Percentiles rank a stretch among this genome's conserved stretches.
These are phyloP conservation scores for Pittosporum tobira DNA, from an alignment of 129 eudicot species.

Conservation along the genomic window DNA sequence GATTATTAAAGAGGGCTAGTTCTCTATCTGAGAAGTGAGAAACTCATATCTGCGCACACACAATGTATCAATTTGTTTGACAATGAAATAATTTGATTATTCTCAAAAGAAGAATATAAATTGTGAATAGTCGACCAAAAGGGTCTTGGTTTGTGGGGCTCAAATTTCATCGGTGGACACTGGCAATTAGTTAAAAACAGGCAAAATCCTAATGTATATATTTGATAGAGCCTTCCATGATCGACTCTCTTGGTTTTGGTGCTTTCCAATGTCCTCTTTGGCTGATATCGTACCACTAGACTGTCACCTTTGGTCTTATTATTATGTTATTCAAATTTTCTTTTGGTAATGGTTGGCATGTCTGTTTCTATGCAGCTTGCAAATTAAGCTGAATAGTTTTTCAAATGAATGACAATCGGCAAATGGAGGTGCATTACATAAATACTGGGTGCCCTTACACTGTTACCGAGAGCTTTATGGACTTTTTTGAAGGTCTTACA, in stretches of 20 bases:
- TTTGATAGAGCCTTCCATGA: not conserved
- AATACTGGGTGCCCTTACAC: slow-evolving; percentile 58
- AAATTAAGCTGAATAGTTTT: not conserved
- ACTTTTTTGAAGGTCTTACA: slow-evolving; percentile 50
- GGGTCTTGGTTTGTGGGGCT: too few species aligned
- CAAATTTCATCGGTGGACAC: too few species aligned
- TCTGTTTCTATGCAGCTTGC: slow-evolving; percentile 21
- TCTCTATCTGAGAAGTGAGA: not conserved
- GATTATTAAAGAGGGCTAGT: too few species aligned
- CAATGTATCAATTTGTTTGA: not conserved
- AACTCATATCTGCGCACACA: too few species aligned
- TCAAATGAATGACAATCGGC: slow-evolving; percentile 50
- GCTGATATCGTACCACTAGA: not conserved
- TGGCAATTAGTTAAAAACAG: not conserved
- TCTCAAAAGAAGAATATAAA: not conserved
- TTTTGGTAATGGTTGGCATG: slow-evolving; percentile 2
- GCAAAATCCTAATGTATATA: not conserved
- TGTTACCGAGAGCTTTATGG: slow-evolving; percentile 45
- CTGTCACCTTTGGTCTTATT: not conserved
- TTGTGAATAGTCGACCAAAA: too few species aligned
- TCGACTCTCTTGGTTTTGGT: not conserved
- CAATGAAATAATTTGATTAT: not conserved
- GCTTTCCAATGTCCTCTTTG: not conserved
- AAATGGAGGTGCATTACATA: slow-evolving; percentile 53
- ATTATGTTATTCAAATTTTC: not conserved